Conservation (phyloP, 2,329 filamentous ascomycete genomes). For the Aspergillus bombycis region DNA sequence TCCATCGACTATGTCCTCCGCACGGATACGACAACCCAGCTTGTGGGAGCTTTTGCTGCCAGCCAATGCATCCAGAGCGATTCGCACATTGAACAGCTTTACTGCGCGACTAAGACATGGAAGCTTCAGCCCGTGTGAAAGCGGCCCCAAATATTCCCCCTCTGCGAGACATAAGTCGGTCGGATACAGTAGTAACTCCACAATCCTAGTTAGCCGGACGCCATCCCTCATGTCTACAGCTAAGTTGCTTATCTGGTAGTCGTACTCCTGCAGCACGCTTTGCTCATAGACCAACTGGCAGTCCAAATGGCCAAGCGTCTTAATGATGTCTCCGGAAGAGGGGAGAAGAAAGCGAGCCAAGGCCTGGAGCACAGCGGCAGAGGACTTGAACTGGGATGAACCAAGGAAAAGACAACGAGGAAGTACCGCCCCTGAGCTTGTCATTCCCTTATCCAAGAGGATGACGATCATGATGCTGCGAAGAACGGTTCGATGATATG, state of each 20-base stretch:
- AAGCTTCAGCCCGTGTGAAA: slow-evolving; percentile 62
- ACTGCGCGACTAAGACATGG: slow-evolving; percentile 59
- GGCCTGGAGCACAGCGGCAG: slow-evolving; percentile 55
- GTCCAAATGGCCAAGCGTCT: slow-evolving; percentile 59
- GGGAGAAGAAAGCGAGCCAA: slow-evolving; percentile 59
- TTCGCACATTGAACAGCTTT: slow-evolving; percentile 62
- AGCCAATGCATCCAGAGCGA: slow-evolving; percentile 59
- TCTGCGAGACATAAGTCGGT: slow-evolving; percentile 29
- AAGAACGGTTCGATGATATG: slow-evolving; percentile 59
- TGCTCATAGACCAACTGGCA: slow-evolving; percentile 61
- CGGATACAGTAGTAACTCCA: slow-evolving; percentile 59
- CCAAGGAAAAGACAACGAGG: slow-evolving; percentile 54
- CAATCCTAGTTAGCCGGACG: slow-evolving; percentile 60
- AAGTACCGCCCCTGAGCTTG: slow-evolving; percentile 32
- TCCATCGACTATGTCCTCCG: slow-evolving; percentile 65
- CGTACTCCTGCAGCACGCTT: slow-evolving; percentile 61
- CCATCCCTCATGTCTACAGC: slow-evolving; percentile 66
- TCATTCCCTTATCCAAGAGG: slow-evolving; percentile 60
- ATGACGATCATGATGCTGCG: slow-evolving; percentile 63
- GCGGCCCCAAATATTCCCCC: slow-evolving; percentile 41
- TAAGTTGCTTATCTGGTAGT: slow-evolving; percentile 61
- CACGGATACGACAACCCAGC: slow-evolving; percentile 49
- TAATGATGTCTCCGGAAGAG: slow-evolving; percentile 60
- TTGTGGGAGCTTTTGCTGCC: slow-evolving; percentile 45
- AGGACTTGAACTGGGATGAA: slow-evolving; percentile 60